A percentile compares a stretch with the other conserved stretches of the same genome.
phyloP scores from a whole-genome alignment of 768 basidiomycete species.

The Myochromella boudieri region DNA sequence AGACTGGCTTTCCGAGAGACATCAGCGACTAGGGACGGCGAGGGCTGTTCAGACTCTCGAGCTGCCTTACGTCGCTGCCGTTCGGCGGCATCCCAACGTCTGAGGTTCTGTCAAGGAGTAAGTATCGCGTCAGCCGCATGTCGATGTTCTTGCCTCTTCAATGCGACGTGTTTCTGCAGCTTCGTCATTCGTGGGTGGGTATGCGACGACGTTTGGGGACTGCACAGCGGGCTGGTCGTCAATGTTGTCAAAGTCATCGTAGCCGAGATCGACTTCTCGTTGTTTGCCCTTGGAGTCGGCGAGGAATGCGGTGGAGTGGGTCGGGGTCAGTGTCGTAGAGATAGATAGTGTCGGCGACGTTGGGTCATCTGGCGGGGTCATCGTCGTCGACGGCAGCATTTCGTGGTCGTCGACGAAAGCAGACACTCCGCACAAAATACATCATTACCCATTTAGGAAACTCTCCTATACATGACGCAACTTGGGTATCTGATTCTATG shows the following conservation, averaged over 20 bases:
- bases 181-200: constrained; percentile 70
- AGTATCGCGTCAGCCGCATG: constrained; percentile 8
- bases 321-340: constrained; percentile 26
- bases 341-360: no score
- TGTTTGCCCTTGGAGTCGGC: constrained; percentile 24
- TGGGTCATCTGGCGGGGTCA: no score
- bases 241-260: constrained; percentile 21
- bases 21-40: constrained; percentile 52
- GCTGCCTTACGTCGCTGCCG: constrained; percentile 72
- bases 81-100: constrained; percentile 77
- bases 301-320: no score
- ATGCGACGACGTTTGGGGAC: constrained; percentile 29
- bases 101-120: constrained; percentile 56
- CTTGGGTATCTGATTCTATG: not conserved
- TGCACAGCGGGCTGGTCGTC: constrained; percentile 24
- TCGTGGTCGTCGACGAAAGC: not conserved
- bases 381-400: no score
- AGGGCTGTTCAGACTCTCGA: constrained; percentile 46
- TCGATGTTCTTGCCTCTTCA: constrained; percentile 55
- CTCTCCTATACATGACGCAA: constrained; percentile 1
- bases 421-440: not conserved
- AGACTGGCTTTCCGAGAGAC: constrained; percentile 60
- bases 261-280: constrained; percentile 23
- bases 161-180: constrained; percentile 67
- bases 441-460: not conserved